Base-by-base conservation (phyloP, 2,329 filamentous ascomycete species). In the Alternaria brassicicola region DNA sequence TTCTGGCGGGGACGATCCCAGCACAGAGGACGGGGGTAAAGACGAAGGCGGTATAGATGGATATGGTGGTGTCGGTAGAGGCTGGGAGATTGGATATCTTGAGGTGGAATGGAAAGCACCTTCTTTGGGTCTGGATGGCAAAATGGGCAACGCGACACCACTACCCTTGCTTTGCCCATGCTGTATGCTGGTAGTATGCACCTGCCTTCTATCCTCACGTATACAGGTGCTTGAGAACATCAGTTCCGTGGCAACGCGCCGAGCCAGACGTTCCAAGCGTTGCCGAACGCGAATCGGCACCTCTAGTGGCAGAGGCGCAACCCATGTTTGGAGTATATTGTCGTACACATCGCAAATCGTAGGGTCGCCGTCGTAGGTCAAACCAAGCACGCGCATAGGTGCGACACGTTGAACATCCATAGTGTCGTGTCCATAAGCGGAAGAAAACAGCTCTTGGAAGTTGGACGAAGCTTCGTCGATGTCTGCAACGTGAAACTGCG, bases 211-310 rank as follows among this genome's bases (percentile, higher is more conserved):
- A 15, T 38, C 38, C 26, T 50, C 43, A n/a, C 57, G 60, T 25
- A 73, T 26, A n/a, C 66, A 64, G 15, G 38, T 58, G 45, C 74
- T 76, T 31, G 78, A 73, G 5, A 82, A 62, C 2, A 73, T 61
- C 2, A 81, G 45, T 41, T 80, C 75, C 5, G 74, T 70, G 13
- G 79, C 76, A 15, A 78, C 51, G 3, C 66, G 69, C 31, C 74
- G 68, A n/a, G 71, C 71, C 15, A 76, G 61, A 17, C 66, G 63
- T 61, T 78, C 75, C 39, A 72, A 72, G 5, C 38, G 60, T 55
- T 73, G 67, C 6, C 76, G 71, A 31, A 73, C 54, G 28, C 62
- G 62, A 21, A 61, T 52, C 4, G 75, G 61, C 2, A 73, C 63
- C 5, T 66, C 51, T 7, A 42, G 10, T 6, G 75, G 70, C 30